These are phyloP conservation scores for Stipa capillata DNA, from an alignment of 176 grass and related monocot species.

Conservation along the genomic window DNA sequence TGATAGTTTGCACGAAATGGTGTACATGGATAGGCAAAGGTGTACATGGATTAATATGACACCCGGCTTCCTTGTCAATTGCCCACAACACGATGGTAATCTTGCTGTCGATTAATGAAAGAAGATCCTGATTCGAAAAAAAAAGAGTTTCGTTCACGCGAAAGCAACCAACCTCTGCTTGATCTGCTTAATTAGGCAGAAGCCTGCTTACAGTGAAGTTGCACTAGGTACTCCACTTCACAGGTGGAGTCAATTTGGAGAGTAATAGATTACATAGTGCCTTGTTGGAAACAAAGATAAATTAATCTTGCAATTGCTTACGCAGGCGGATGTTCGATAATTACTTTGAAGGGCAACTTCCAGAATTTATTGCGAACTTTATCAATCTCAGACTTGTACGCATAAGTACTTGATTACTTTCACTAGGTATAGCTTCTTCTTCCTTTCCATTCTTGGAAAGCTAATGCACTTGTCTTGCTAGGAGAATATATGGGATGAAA, in stretches of 20 bases:
- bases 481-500: conserved; percentile 46
- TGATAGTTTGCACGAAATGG: not conserved
- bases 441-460: not conserved
- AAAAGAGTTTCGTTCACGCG: too few relatives aligned
- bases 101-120: too few relatives aligned
- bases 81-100: too few relatives aligned
- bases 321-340: conserved; percentile 67
- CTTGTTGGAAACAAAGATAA: not conserved
- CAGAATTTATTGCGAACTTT: conserved; percentile 34
- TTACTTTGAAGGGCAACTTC: conserved; percentile 32
- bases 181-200: too few relatives aligned
- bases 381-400: conserved; percentile 45
- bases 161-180: not conserved
- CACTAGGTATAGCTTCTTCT: not conserved
- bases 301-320: not conserved
- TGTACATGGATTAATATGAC: too few relatives aligned
- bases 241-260: not conserved
- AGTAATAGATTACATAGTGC: not conserved
- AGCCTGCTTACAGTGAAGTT: too few relatives aligned
- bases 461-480: conserved; percentile 20
- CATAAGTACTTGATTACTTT: not conserved
- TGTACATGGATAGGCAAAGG: too few relatives aligned
- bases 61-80: too few relatives aligned
- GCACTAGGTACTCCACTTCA: too few relatives aligned
- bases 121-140: too few relatives aligned